Percentiles rank a stretch among this genome's conserved stretches.
These are phyloP conservation scores for Thuja plicata DNA, from an alignment of 83 land plant species.

Conservation along the genomic window DNA sequence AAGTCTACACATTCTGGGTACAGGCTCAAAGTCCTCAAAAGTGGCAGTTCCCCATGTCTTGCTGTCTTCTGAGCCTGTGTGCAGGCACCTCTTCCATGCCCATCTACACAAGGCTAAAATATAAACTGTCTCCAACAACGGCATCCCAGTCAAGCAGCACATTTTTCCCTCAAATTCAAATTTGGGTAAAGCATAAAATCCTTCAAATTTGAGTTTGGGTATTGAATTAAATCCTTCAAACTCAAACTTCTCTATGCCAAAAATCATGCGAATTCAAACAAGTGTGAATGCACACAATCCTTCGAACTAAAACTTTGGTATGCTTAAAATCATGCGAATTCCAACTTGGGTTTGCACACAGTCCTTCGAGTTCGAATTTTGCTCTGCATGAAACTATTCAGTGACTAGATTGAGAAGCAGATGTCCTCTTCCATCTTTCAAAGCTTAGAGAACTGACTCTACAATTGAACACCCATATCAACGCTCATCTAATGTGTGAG, in stretches of 20 bases:
- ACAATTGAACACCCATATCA: background rate
- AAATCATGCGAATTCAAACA: background rate
- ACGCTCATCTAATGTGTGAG: background rate
- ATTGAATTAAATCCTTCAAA: constrained; percentile 6
- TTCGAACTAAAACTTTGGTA: background rate
- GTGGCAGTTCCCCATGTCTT: constrained; percentile 44
- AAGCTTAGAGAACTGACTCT: background rate
- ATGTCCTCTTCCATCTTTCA: background rate
- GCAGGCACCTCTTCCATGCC: constrained; percentile 59
- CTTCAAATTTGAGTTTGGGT: background rate
- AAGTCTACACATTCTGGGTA: constrained; percentile 50
- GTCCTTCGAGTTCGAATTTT: background rate
- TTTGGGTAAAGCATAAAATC: background rate
- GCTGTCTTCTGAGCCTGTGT: constrained; percentile 55
- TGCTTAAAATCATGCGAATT: background rate
- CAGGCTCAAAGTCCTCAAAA: constrained; percentile 44
- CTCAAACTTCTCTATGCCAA: background rate
- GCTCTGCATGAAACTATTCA: background rate
- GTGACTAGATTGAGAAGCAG: background rate
- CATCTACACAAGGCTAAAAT: background rate
- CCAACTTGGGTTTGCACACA: background rate
- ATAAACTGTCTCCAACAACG: constrained; percentile 23
- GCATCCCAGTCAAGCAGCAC: constrained; percentile 38
- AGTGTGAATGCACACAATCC: background rate
- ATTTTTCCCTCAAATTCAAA: constrained; percentile 22